Percentiles rank a stretch among this genome's conserved stretches.
These are phyloP conservation scores for Austroboletus festivus DNA, from an alignment of 768 basidiomycete species.

Conservation along the genomic window DNA sequence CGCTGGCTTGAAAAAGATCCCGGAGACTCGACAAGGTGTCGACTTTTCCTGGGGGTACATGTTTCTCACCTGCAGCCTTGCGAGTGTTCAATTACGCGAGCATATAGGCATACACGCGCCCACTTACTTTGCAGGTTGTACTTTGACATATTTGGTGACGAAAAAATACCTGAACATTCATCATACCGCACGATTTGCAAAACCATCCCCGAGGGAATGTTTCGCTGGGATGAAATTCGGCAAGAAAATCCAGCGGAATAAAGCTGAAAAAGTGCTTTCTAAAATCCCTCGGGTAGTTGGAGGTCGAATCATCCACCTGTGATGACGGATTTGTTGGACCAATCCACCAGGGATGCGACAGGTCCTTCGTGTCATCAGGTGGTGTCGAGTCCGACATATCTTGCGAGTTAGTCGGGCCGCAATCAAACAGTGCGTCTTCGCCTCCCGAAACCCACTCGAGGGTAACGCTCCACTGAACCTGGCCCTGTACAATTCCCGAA, in stretches of 20 bases:
- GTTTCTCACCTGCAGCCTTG: constrained; percentile 10
- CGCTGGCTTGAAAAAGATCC: constrained; percentile 9
- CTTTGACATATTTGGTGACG: constrained; percentile 47
- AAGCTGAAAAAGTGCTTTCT: constrained; percentile 26
- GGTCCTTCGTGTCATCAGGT: not conserved
- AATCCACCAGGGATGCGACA: constrained; percentile 23
- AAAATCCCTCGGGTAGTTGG: constrained; percentile 20
- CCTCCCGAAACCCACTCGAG: constrained; percentile 51
- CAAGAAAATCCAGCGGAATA: constrained; percentile 31
- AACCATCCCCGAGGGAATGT: constrained; percentile 47
- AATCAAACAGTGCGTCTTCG: constrained; percentile 35
- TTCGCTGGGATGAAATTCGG: constrained; percentile 29
- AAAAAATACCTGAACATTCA: constrained; percentile 45
- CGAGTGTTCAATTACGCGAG: constrained; percentile 11
- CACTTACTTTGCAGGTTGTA: constrained; percentile 38
- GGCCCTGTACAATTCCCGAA: constrained; percentile 24
- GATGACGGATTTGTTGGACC: constrained; percentile 8
- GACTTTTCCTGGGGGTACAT: constrained; percentile 10
- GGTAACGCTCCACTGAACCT: constrained; percentile 44
- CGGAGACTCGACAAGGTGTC: constrained; percentile 26
- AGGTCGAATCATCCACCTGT: constrained; percentile 13
- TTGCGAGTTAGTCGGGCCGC: not conserved
- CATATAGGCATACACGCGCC: not conserved
- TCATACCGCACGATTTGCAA: constrained; percentile 44
- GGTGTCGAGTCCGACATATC: not conserved